Percentiles rank a stretch among this genome's conserved stretches.
Evolutionary conservation across 2,329 filamentous ascomycete genomes (phyloP).

Genomic region (Botrytis elliptica): DNA sequence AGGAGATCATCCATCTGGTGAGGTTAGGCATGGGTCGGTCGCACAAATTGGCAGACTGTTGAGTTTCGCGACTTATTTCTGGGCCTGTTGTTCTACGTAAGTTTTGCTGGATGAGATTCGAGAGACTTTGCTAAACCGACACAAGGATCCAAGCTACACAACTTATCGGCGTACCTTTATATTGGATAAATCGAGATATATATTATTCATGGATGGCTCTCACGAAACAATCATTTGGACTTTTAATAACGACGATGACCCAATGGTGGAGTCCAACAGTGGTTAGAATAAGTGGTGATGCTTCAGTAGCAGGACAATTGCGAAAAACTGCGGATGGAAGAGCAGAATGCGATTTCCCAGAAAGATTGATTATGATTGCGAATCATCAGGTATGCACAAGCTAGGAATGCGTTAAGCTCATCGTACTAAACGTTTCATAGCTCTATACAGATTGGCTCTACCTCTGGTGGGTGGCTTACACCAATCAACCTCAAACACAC

Average conservation of each 20-base stretch:
- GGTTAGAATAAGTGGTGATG: conserved; percentile 80
- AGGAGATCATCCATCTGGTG: conserved; percentile 38
- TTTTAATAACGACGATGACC: conserved; percentile 76
- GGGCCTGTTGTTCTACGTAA: conserved; percentile 36
- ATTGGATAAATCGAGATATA: conserved; percentile 70
- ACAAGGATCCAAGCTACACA: conserved; percentile 67
- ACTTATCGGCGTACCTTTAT: conserved; percentile 72
- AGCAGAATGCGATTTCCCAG: conserved; percentile 76
- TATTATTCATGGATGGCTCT: conserved; percentile 86
- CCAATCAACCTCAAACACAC: conserved; percentile 70
- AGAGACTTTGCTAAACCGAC: conserved; percentile 29
- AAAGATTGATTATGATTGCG: conserved; percentile 78
- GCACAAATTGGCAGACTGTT: conserved; percentile 36
- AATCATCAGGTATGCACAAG: conserved; percentile 69
- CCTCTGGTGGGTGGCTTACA: conserved; percentile 92
- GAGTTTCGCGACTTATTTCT: conserved; percentile 35
- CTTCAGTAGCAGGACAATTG: conserved; percentile 74
- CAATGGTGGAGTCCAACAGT: conserved; percentile 85
- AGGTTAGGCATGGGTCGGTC: conserved; percentile 36
- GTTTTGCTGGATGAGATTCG: conserved; percentile 20
- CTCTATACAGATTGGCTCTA: conserved; percentile 93
- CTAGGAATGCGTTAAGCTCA: neutral
- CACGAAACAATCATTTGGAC: conserved; percentile 80
- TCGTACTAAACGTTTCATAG: conserved; percentile 40
- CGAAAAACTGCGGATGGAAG: conserved; percentile 67